Base-by-base conservation (phyloP, 148 eudicot genomes). In the Nepenthes gracilis region DNA sequence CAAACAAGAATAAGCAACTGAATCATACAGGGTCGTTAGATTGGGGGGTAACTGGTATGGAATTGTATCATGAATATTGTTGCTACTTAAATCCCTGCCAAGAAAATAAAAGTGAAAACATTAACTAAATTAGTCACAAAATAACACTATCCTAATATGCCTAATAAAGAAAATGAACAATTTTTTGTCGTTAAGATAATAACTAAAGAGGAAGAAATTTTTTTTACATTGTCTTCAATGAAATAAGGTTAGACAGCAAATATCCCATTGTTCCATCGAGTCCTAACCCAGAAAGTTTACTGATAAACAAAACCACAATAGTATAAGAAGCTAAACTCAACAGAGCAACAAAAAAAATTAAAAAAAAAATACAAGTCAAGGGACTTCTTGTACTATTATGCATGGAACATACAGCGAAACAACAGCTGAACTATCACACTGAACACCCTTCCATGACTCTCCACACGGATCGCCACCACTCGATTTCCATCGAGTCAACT, bases 391-490 rank as follows among this genome's bases (percentile, higher is more conserved):
- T 10, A n/a, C 48, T 47, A 53, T 33, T 47, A 58, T 34, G 33
- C 43, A 49, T 4, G 11, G 37, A 2, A 67, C 89, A 71, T 75
- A 93, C 99, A 93, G 58, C 47, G 96, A 82, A 72, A 82, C 89
- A 54, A 93, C 96, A 53, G 96, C 78, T 40, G 96, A 82, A 60
- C 89, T 95, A 58, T 86, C 81, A 68, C 99, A 93, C 49, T 70
- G 71, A 55, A 93, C 75, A 58, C 98, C 99, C 70, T 70, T 81
- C 99, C 99, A 93, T 52, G 99, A 86, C 74, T 88, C 89, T 59
- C 81, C 89, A 81, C 99, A 93, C 4, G 99, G 99, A 69, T 93
- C 99, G 50, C 95, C 95, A 47, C 80, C 87, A 77, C 67, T 79
- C 2, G 89, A 64, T 70, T 78, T 84, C 99, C 99, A 93, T 58